Base-by-base conservation (phyloP, 139 green algal species). In the Micractinium conductrix region DNA sequence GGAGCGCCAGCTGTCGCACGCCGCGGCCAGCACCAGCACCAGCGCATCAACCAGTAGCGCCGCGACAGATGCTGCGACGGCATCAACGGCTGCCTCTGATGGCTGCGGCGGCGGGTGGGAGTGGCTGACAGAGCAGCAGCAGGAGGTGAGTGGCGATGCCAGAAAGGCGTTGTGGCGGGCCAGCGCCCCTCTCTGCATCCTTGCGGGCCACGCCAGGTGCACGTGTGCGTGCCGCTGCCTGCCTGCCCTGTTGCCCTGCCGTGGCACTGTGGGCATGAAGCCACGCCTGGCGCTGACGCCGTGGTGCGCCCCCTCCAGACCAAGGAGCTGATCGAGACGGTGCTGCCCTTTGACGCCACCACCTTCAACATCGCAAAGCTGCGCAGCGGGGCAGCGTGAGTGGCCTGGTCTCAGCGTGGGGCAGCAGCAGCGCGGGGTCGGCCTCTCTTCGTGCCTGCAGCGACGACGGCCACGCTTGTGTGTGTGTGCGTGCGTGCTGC, bases 301-400 rank as follows among this genome's bases (percentile, higher is more conserved):
- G n/a, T n/a, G n/a, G n/a, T n/a, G n/a, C n/a, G n/a, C n/a, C n/a
- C 6, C 12, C 33, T 62, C 50, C 83, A 87, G 84, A 68, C 81
- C 33, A 75, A 84, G 62, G 55, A 84, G 68, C 86, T 95, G 38
- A 82, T 98, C 7, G 78, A 85, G 43, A 90, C 76, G n/a, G 88
- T 98, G 48, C 86, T 96, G 65, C 95, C 95, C 16, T 98, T 98
- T 87, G 90, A 98, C 72, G 89, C 89, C n/a, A 88, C 94, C 33
- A 90, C 89, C 37, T 94, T 97, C 85, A 94, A 92, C 74, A 92
- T 88, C 50, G 82, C 81, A 45, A 84, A 81, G 45, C 86, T 87
- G 53, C 74, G 89, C 78, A 87, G 67, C 5, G 89, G 82, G 78
- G 85, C 84, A 38, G 82, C 45, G 79, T 93, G 84, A 55, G 89